Conservation (phyloP, 1,139 yeast genomes). For the Blastobotrys raffinosifermentans region DNA sequence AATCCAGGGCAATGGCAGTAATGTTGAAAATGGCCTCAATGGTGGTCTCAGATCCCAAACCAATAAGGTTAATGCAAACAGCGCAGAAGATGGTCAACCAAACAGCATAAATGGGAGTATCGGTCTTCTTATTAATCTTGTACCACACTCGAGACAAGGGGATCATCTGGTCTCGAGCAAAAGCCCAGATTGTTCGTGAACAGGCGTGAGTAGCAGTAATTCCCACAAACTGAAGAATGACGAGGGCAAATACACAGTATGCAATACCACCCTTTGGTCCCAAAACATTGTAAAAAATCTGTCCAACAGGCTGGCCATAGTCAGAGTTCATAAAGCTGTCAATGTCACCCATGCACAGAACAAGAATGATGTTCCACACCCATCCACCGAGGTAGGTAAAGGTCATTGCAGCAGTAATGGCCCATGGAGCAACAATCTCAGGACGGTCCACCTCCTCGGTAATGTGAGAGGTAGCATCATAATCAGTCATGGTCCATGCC, state of each 20-base stretch:
- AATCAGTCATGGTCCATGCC: slow-evolving; percentile 74
- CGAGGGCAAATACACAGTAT: slow-evolving; percentile 50
- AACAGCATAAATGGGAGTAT: slow-evolving; percentile 65
- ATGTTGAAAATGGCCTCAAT: slow-evolving; percentile 70
- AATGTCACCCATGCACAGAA: slow-evolving; percentile 56
- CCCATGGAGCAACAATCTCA: slow-evolving; percentile 56
- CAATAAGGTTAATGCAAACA: slow-evolving; percentile 49
- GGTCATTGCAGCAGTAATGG: slow-evolving; percentile 55
- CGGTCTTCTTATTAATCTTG: slow-evolving; percentile 44
- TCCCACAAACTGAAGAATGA: slow-evolving; percentile 42
- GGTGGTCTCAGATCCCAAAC: slow-evolving; percentile 63
- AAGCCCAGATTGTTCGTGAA: slow-evolving; percentile 62
- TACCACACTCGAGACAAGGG: slow-evolving; percentile 52
- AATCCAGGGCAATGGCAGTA: slow-evolving; percentile 67
- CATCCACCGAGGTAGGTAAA: slow-evolving; percentile 59
- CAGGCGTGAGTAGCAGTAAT: slow-evolving; percentile 57
- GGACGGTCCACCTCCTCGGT: slow-evolving; percentile 69
- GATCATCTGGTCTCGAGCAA: slow-evolving; percentile 62
- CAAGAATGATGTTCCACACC: slow-evolving; percentile 56
- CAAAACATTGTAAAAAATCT: slow-evolving; percentile 47
- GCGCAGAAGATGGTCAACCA: slow-evolving; percentile 57
- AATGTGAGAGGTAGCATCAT: slow-evolving; percentile 67
- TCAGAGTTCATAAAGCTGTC: slow-evolving; percentile 46
- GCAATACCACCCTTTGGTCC: slow-evolving; percentile 49
- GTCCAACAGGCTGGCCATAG: slow-evolving; percentile 63